phyloP scores from a whole-genome alignment of 345 rosid species.

The Rhodamnia argentea region DNA sequence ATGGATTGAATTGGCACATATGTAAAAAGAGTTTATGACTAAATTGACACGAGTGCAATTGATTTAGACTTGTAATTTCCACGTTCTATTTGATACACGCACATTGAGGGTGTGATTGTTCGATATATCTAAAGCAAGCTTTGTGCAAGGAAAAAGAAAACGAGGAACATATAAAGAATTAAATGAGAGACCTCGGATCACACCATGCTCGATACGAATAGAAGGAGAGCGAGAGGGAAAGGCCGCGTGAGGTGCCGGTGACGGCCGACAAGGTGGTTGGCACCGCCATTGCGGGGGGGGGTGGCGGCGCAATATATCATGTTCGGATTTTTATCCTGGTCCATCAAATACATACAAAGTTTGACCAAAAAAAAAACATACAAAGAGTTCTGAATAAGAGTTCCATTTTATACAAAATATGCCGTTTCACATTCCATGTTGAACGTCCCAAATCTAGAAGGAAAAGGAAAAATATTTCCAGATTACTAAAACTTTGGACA shows the following conservation, averaged over 20 bases:
- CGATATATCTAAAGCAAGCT: no score
- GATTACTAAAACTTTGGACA: not conserved
- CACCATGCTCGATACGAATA: not conserved
- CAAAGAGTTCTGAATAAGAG: not conserved
- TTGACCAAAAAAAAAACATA: no score
- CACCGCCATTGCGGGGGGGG: not conserved
- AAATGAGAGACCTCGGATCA: not conserved
- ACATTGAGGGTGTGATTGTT: no score
- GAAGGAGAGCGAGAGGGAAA: not conserved
- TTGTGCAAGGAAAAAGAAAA: no score
- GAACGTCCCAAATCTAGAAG: not conserved
- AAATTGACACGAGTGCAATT: no score
- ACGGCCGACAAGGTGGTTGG: not conserved
- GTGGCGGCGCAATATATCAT: no score
- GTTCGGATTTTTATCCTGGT: not conserved
- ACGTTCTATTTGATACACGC: no score
- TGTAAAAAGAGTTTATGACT: no score
- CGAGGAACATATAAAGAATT: no score
- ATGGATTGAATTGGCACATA: no score
- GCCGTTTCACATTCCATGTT: not conserved
- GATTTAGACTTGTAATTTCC: no score
- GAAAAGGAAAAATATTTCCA: not conserved
- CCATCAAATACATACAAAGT: not conserved
- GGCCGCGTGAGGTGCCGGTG: not conserved
- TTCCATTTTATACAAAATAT: not conserved